Conservation (phyloP, 306 rosid genomes). For the Trifolium fragiferum region DNA sequence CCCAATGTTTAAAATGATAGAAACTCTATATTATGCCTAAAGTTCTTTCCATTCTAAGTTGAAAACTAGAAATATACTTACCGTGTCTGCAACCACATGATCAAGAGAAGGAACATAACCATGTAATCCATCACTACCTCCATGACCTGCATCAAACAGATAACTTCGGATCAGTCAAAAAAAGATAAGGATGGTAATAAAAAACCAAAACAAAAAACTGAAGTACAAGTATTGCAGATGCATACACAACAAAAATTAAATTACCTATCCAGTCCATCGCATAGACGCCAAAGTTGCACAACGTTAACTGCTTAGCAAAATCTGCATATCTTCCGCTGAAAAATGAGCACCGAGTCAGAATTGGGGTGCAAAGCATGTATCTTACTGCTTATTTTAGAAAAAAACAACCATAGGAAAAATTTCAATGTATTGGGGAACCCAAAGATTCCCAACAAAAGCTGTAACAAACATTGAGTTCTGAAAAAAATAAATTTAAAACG, state of each 20-base stretch:
- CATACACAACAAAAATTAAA: background rate
- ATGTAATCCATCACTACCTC: slow-evolving; percentile 99
- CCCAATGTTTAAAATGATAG: slow-evolving; percentile 20
- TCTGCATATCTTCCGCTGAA: slow-evolving; percentile 92
- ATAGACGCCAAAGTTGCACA: slow-evolving; percentile 87
- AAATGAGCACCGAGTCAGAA: slow-evolving; percentile 44
- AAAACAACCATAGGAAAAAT: slow-evolving; percentile 20
- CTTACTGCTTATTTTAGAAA: slow-evolving; percentile 4
- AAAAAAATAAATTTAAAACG: background rate
- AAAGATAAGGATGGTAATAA: background rate
- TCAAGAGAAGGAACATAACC: slow-evolving; percentile 99
- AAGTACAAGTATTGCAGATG: background rate
- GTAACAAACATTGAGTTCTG: background rate
- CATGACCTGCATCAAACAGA: slow-evolving; percentile 74
- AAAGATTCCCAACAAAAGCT: background rate
- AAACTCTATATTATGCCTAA: background rate
- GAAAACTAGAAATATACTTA: slow-evolving; percentile 47
- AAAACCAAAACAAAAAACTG: background rate
- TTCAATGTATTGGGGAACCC: background rate
- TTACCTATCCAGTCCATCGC: slow-evolving; percentile 99
- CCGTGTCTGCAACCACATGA: slow-evolving; percentile 96
- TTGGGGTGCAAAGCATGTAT: background rate
- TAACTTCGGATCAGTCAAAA: slow-evolving; percentile 21
- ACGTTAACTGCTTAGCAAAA: slow-evolving; percentile 81
- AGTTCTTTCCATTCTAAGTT: background rate